Conservation (phyloP, 2,329 filamentous ascomycete species). For the Microthyrium microscopicum region DNA sequence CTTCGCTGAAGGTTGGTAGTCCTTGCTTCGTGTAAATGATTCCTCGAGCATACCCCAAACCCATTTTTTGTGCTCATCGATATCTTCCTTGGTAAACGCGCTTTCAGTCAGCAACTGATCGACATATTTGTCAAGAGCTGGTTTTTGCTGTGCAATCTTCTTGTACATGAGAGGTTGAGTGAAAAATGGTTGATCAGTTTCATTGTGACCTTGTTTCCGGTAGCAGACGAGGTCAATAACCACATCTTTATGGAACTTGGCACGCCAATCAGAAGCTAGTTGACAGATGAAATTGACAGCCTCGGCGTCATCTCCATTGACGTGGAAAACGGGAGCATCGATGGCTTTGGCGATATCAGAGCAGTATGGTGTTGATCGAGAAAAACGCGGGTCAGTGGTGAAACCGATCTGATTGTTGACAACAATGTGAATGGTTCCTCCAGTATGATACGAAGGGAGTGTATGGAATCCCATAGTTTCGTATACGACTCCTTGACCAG, state of each 20-base stretch:
- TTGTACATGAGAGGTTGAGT: constrained; percentile 99
- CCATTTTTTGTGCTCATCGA: constrained; percentile 99
- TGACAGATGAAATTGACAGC: constrained; percentile 98
- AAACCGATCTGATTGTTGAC: constrained; percentile 99
- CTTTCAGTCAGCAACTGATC: constrained; percentile 81
- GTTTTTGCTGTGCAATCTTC: constrained; percentile 70
- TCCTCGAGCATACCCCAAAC: constrained; percentile 98
- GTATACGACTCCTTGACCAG: constrained; percentile 92
- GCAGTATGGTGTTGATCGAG: constrained; percentile 95
- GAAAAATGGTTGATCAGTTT: constrained; percentile 98
- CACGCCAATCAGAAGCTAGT: constrained; percentile 91
- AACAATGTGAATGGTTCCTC: constrained; percentile 89
- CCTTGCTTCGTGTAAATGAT: constrained; percentile 92
- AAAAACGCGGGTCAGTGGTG: constrained; percentile 93
- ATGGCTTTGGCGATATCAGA: constrained; percentile 99
- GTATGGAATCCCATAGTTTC: constrained; percentile 97
- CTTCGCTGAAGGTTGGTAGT: constrained; percentile 90
- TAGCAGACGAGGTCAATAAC: constrained; percentile 98
- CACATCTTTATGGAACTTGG: constrained; percentile 95
- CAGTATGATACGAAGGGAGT: constrained; percentile 88
- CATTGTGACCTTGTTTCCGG: constrained; percentile 97
- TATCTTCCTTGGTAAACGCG: constrained; percentile 91
- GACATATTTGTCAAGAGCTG: constrained; percentile 80
- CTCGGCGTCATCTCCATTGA: constrained; percentile 96
- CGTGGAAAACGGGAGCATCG: constrained; percentile 95